Evolutionary conservation across 2,329 filamentous ascomycete species (phyloP), one percentile per base, ranked within the genome.

Genomic region (Neoscytalidium dimidiatum): DNA sequence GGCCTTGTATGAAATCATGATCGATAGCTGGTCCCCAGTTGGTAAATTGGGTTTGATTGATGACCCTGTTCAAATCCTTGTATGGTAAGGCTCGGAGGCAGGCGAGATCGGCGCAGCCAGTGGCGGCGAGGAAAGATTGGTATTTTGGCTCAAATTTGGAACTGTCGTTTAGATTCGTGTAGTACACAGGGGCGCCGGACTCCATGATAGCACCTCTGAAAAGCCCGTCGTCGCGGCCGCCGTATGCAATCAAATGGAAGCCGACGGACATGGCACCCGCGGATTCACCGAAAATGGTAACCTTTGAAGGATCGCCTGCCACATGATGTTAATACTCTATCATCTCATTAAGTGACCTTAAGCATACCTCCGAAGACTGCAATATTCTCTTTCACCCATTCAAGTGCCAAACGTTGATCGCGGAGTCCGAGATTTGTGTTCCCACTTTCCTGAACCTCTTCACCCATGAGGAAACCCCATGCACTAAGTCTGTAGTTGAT

Each of bases 391-490:
- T 73, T 74, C 1, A 83, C 72, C 80, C 80, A 83, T 9, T 80
- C 79, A 33, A 83, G 69, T 0, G 76, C 80, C 65, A 81, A 68
- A 44, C 82, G 78, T 66, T 82, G 75, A 64, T 81, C 77, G 13
- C 73, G 69, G 2, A 79, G 69, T n/a, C 76, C 78, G 19, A 79
- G 62, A 64, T 79, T 80, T 65, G 88, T 76, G 52, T 85, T 68
- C 0, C 86, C 88, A 58, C 83, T 83, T 29, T 82, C 82, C 14
- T 81, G 79, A 29, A 84, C 82, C 44, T 84, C 69, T 8, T 75
- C 74, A 17, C 83, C 87, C 8, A 86, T 83, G 28, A 92, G 75
- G 75, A 94, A 92, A 0, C 91, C 91, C 71, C 92, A 83, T 4
- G 86, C 84, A 3, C 87, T 87, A 53, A 91, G 82, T 6, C 90